Evolutionary conservation across 2,329 filamentous ascomycete genomes (phyloP), one percentile per base, ranked within the genome.

Genomic region (Beauveria rudraprayagi): DNA sequence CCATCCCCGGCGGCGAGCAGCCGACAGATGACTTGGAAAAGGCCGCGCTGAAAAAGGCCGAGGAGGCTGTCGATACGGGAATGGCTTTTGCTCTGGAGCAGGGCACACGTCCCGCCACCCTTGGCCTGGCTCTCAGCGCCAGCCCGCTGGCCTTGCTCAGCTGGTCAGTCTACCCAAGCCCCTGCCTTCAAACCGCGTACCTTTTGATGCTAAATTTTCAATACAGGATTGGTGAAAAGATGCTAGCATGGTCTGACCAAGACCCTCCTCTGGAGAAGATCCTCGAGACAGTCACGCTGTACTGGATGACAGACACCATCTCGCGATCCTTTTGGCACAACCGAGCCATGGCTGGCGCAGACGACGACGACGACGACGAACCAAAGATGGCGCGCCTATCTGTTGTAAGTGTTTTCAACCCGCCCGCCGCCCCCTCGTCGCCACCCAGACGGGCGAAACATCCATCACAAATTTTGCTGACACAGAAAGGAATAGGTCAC

Each of bases 91-190:
- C 77, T 0, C 56, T 73, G 0, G 75, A 80, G 67, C 84, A 87
- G 59, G 80, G 73, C 1, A 83, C 82, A 0, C 71, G 79, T 9
- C 80, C 84, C 0, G 74, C 77, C 0, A 87, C 84, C 0, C 80
- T 86, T 50, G 83, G 83, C 0, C 73, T 84, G 5, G 79, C 76
- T 0, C 69, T 87, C 1, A 73, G 77, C 3, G 72, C 79, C 5
- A 83, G 74, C 40, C 84, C 85, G 0, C 63, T 87, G 1, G 80
- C 82, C 0, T 67, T 87, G 22, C 74, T 88, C 2, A 76, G 79
- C 7, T 88, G 84, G 75, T 69, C 59, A 64, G 65, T 43, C 48
- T 57, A 14, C n/a, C 34, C 17, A 10, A 22, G 11, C 4, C 22
- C 22, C 3, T 22, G 22, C 22, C 22, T 22, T 2, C 22, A 22